Conservation (phyloP, 495 filamentous ascomycete species). For the Tuber melanosporum region DNA sequence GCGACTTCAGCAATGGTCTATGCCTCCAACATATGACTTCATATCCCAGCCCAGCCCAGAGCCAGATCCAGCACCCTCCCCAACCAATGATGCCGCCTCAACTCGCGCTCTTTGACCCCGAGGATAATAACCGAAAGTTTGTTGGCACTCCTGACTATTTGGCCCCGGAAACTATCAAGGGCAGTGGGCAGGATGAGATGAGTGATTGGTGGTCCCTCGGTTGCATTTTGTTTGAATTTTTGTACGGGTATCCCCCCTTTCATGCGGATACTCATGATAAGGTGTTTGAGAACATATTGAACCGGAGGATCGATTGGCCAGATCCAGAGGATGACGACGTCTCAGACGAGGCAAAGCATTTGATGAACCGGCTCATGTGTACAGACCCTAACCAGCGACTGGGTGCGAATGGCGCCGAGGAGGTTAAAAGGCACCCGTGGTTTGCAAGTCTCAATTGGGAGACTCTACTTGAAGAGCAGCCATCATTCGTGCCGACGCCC, state of each 20-base stretch:
- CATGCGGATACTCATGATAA: constrained; percentile 83
- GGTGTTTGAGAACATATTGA: constrained; percentile 93
- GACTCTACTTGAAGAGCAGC: constrained; percentile 80
- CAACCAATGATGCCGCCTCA: constrained; percentile 85
- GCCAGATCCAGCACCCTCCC: constrained; percentile 50
- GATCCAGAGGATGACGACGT: constrained; percentile 60
- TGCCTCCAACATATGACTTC: constrained; percentile 41
- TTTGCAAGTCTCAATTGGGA: constrained; percentile 85
- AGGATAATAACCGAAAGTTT: constrained; percentile 86
- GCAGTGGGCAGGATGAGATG: constrained; percentile 88
- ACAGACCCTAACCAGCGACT: constrained; percentile 71
- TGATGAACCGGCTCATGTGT: constrained; percentile 85
- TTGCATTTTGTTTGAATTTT: constrained; percentile 93
- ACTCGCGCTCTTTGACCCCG: constrained; percentile 93
- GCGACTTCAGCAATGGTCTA: constrained; percentile 41
- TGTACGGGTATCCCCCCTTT: constrained; percentile 89
- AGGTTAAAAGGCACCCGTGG: constrained; percentile 85
- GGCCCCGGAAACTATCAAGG: constrained; percentile 92
- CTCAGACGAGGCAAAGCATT: constrained; percentile 79
- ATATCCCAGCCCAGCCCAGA: constrained; percentile 39
- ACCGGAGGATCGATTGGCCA: constrained; percentile 83
- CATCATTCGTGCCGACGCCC: constrained; percentile 85
- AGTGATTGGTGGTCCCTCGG: constrained; percentile 99
- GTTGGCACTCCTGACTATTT: constrained; percentile 97
- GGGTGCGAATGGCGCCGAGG: constrained; percentile 84